A percentile compares a stretch with the other conserved stretches of the same genome.
These are phyloP conservation scores for Euphrasia arctica DNA, from an alignment of 305 asterid species.

Conservation along the genomic window DNA sequence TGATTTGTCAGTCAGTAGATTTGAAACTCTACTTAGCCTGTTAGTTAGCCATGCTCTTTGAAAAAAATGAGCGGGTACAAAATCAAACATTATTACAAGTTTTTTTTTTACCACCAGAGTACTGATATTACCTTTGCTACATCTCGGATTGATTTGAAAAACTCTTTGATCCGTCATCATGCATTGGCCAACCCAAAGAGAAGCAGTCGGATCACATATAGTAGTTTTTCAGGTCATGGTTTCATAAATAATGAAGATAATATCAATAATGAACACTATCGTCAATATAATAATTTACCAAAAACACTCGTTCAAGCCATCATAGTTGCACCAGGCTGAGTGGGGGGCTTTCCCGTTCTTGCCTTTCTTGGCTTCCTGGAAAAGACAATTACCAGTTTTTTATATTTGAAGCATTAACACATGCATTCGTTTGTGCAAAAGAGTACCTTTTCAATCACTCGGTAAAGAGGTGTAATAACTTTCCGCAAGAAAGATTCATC, in stretches of 20 bases:
- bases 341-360: conserved; percentile 74
- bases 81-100: not conserved
- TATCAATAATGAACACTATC: conserved; percentile 18
- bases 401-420: conserved; percentile 22
- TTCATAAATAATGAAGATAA: conserved; percentile 22
- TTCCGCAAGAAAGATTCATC: conserved; percentile 77
- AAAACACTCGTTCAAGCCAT: conserved; percentile 78
- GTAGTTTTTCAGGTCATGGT: conserved; percentile 26
- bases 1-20: conserved; percentile 16
- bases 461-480: conserved; percentile 76
- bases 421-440: conserved; percentile 19
- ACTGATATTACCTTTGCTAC: conserved; percentile 39
- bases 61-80: not conserved
- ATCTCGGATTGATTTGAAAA: conserved; percentile 62
- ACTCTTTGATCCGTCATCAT: conserved; percentile 56
- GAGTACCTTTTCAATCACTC: conserved; percentile 70
- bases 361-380: conserved; percentile 69
- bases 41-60: conserved; percentile 6
- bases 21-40: not conserved
- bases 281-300: conserved; percentile 44
- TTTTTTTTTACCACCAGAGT: conserved; percentile 1
- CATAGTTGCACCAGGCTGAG: conserved; percentile 84
- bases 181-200: conserved; percentile 94
- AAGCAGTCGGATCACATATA: conserved; percentile 78
- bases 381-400: conserved; percentile 23